Conservation (phyloP, 805 yeast species). For the Ogataea trehalophila region DNA sequence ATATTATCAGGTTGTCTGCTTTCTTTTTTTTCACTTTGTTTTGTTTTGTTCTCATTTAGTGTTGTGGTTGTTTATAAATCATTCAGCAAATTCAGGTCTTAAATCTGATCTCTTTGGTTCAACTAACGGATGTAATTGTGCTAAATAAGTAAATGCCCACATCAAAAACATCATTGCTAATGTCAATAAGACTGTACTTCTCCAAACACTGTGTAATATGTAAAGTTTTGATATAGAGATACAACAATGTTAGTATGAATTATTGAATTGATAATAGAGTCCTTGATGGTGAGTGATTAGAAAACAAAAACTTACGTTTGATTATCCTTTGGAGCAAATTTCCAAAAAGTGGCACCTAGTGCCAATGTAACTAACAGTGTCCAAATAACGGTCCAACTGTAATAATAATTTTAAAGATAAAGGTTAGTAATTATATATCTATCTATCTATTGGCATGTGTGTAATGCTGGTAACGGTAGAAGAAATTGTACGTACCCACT, state of each 20-base stretch:
- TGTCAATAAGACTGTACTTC: constrained; percentile 66
- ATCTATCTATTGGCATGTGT: neutral
- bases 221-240: neutral
- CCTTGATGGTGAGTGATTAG: too few species aligned
- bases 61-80: neutral
- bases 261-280: too few species aligned
- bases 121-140: constrained; percentile 87
- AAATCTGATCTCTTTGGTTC: constrained; percentile 86
- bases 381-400: constrained; percentile 65
- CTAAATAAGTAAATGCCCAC: constrained; percentile 81
- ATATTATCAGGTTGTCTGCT: neutral
- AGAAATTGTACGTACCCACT: constrained; percentile 15
- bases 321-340: constrained; percentile 78
- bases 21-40: constrained; percentile 1
- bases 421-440: neutral
- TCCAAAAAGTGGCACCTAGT: constrained; percentile 70
- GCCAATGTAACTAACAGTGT: constrained; percentile 56
- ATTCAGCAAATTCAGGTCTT: constrained; percentile 68
- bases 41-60: constrained; percentile 10
- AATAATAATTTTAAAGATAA: neutral
- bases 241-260: neutral
- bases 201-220: constrained; percentile 48
- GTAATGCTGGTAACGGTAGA: too few species aligned
- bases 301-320: constrained; percentile 47
- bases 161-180: constrained; percentile 59